phyloP scores from a whole-genome alignment of 495 filamentous ascomycete genomes.

The Cudoniella acicularis region DNA sequence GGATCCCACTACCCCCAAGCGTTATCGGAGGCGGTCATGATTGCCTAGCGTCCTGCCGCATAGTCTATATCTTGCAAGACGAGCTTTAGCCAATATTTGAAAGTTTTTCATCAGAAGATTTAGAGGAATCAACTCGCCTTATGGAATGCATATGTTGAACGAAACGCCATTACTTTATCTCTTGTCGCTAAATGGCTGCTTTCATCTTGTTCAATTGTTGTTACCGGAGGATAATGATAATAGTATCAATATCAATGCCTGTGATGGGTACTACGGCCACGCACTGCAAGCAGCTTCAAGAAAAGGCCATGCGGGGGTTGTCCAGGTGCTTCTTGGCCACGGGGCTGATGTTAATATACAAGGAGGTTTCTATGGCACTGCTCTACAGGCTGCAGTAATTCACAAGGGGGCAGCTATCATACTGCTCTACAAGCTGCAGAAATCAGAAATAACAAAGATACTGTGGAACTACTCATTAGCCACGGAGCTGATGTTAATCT shows the following conservation, averaged over 20 bases:
- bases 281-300: conserved; percentile 20
- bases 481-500: not conserved
- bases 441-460: not conserved
- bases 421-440: not conserved
- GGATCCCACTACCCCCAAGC: not conserved
- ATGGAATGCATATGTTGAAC: not conserved
- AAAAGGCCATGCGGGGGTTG: not conserved
- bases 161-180: too few relatives aligned
- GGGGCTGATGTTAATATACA: not conserved
- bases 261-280: not conserved
- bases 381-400: not conserved
- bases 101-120: too few relatives aligned
- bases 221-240: too few relatives aligned
- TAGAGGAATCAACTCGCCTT: not conserved
- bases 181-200: too few relatives aligned
- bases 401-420: not conserved
- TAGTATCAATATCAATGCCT: not conserved
- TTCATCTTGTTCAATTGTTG: too few relatives aligned
- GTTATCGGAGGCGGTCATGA: conserved; percentile 4
- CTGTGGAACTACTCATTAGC: not conserved
- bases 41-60: conserved; percentile 2
- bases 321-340: conserved; percentile 11
- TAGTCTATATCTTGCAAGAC: not conserved
- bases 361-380: not conserved
- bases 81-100: too few relatives aligned